Percentiles rank a stretch among this genome's conserved stretches.
Conservation (phyloP, 192 early-diverging fungal genomes). For the Entomortierella lignicola region DNA sequence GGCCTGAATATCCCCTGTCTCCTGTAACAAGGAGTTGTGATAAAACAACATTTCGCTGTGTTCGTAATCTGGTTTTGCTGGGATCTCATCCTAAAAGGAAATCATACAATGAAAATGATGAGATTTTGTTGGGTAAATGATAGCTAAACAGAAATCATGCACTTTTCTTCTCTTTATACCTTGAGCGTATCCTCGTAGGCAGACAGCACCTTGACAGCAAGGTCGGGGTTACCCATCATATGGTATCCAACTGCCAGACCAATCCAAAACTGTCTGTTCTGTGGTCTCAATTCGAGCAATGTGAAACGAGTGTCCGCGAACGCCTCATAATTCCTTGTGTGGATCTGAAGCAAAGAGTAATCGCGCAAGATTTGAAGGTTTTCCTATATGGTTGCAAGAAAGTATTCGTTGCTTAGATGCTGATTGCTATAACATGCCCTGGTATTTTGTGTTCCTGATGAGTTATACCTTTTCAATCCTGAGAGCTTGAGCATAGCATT, state of each 20-base stretch:
- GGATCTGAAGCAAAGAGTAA: constrained; percentile 85
- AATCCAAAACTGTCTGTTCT: constrained; percentile 83
- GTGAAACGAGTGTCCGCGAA: constrained; percentile 78
- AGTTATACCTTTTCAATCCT: constrained; percentile 77
- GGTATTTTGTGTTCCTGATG: background rate
- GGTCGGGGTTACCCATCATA: constrained; percentile 78
- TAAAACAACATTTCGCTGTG: constrained; percentile 89
- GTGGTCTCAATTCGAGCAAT: constrained; percentile 77
- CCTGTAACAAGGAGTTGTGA: constrained; percentile 87
- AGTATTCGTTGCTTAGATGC: too few species aligned
- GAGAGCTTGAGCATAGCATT: constrained; percentile 91
- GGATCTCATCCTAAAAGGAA: constrained; percentile 24
- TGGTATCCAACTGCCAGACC: constrained; percentile 89
- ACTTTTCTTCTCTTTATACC: constrained; percentile 60
- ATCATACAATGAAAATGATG: background rate
- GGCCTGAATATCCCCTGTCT: constrained; percentile 77
- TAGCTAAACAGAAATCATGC: too few species aligned
- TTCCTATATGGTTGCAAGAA: constrained; percentile 58
- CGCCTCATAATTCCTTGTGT: constrained; percentile 88
- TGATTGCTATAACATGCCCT: too few species aligned
- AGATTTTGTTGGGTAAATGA: too few species aligned
- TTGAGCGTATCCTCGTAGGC: constrained; percentile 77
- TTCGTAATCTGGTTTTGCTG: constrained; percentile 67
- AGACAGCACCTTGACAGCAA: constrained; percentile 77
- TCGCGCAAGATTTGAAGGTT: constrained; percentile 96